Conservation (phyloP, 345 rosid species). For the Hypericum androsaemum region DNA sequence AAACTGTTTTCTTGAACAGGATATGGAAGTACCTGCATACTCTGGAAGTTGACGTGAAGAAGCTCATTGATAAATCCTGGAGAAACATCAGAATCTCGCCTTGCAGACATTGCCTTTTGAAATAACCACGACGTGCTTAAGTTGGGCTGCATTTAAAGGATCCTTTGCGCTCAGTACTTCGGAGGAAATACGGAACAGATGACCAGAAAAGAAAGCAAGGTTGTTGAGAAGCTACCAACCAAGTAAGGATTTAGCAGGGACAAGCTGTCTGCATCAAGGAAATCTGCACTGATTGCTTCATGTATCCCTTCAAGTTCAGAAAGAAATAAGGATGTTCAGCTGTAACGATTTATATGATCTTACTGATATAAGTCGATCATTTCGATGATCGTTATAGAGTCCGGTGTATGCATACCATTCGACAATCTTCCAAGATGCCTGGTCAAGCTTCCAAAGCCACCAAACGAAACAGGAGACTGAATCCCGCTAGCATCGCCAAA, state of each 20-base stretch:
- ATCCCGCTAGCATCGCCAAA: conserved; percentile 99
- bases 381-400: no score
- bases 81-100: conserved; percentile 47
- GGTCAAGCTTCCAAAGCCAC: conserved; percentile 97
- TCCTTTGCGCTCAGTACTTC: conserved; percentile 3
- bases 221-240: conserved; percentile 32
- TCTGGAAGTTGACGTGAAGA: conserved; percentile 65
- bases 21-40: conserved; percentile 56
- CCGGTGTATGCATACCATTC: conserved; percentile 34
- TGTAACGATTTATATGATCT: neutral
- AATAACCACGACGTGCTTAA: conserved; percentile 91
- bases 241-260: conserved; percentile 90
- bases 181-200: neutral
- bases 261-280: conserved; percentile 62
- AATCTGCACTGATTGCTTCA: conserved; percentile 68
- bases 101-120: conserved; percentile 92
- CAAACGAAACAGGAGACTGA: conserved; percentile 96
- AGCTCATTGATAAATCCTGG: conserved; percentile 78
- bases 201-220: neutral
- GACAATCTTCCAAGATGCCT: conserved; percentile 84
- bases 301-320: conserved; percentile 42
- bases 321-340: conserved; percentile 7
- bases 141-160: conserved; percentile 45
- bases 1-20: neutral
- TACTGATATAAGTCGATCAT: no score